Evolutionary conservation across 225 moss, liverwort and hornwort species (phyloP).

Genomic region (Rhytidiadelphus loreus): DNA sequence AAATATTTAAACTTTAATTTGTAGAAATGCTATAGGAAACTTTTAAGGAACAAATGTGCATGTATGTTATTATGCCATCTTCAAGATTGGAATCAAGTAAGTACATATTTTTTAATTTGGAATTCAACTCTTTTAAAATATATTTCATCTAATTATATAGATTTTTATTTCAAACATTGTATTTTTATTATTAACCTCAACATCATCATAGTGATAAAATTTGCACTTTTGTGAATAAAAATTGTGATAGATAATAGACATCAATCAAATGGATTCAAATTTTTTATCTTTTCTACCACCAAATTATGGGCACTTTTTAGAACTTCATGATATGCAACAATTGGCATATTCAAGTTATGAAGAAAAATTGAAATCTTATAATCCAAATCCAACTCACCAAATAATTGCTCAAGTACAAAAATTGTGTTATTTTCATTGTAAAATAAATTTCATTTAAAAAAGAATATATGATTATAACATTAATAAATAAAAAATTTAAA

Average conservation of each 20-base stretch:
- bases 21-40: constrained; percentile 52
- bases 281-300: constrained; percentile 7
- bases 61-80: constrained; percentile 46
- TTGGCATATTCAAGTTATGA: constrained; percentile 58
- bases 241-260: constrained; percentile 16
- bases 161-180: neutral
- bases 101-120: neutral
- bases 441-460: neutral
- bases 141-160: accelerated
- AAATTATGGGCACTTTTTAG: constrained; percentile 47
- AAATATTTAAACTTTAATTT: neutral
- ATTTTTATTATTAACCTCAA: neutral
- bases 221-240: neutral
- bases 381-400: neutral
- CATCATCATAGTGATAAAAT: neutral
- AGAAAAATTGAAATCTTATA: constrained; percentile 3
- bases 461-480: too few relatives aligned
- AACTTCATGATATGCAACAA: constrained; percentile 42
- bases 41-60: constrained; percentile 17
- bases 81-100: constrained; percentile 68
- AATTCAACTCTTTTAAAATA: neutral
- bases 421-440: neutral
- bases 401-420: constrained; percentile 30
- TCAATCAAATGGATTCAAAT: constrained; percentile 13
- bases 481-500: accelerated